Base-by-base conservation (phyloP, 257 asterid genomes). In the Apocynum venetum region DNA sequence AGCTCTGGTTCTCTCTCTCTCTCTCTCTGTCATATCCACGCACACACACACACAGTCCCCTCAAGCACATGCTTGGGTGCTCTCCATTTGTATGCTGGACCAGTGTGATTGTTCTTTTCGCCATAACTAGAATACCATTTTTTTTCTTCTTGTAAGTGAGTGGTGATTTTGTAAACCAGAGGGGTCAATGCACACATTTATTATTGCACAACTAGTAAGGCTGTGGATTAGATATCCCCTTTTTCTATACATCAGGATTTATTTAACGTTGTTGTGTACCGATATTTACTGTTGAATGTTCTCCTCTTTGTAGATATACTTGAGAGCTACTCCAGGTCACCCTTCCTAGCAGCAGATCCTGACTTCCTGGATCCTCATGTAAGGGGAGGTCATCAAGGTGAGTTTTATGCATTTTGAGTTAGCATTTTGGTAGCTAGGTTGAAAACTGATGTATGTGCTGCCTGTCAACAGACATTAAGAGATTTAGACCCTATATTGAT, bases 321-420 rank as follows among this genome's bases (percentile, higher is more conserved):
- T 35, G 97, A 83, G 86, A 92, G 83, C 82, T 95, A 89, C 83
- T 82, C 94, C 0, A 84, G 91, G 88, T 89, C 98, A 73, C 96
- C 97, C 65, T 93, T 82, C 80, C 84, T 87, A 59, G 90, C 86
- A 83, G 57, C 90, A n/a, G 94, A 87, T 68, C 79, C 88, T 3
- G 75, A 86, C 83, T 86, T 89, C 84, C 63, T 83, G 72, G 92
- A 91, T 83, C 85, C 89, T 46, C 85, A 72, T 75, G 76, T 78
- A 51, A 77, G 83, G 84, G 86, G 86, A 74, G 95, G 85, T 72
- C 92, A 83, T 74, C 81, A 86, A 88, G 97, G 98, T 93, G 79
- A 78, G 67, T 38, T 44, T 46, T 73, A 44, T 66, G 64, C 20
- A 76, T n/a, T 71, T 80, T 44, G 40, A 43, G 67, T 73, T 36